Base-by-base conservation (phyloP, 805 yeast species). In the Metschnikowia bowlesiae region DNA sequence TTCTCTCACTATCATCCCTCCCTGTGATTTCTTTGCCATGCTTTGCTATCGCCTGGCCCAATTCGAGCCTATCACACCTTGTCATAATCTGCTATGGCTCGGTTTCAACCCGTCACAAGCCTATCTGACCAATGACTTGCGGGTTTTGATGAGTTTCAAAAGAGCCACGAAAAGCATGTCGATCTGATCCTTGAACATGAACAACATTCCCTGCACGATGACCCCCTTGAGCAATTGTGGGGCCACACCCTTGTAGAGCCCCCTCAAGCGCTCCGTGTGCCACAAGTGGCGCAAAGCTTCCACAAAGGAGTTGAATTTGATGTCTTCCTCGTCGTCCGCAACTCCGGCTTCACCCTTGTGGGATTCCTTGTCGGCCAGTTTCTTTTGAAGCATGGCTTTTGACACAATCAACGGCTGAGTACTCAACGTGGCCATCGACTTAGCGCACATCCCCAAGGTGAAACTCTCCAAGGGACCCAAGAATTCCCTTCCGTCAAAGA, bases 321-420 rank as follows among this genome's bases (percentile, higher is more conserved):
- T 62, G 18, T 76, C 76, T 3, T 70, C 67, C 22, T 65, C 68
- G n/a, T 59, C 64, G 1, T 62, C 67, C 7, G 55, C 67, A 52
- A 67, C 66, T 26, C 57, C 58, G 10, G 59, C 55, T 28, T 56
- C 54, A 18, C 10, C 28, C 49, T 53, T 43, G 53, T 62, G n/a
- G 26, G 22, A 9, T 6, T 34, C 37, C 37, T 35, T 35, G 26
- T 28, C 22, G 46, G 60, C 53, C 29, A 53, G 50, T 55, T 73
- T 73, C 66, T 73, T 73, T 68, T 89, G 96, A 53, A 88, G 78
- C 80, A 87, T 80, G 13, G 87, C 92, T 67, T 89, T 89, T 11
- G 95, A 83, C 1, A 88, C 87, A 61, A 89, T 89, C 66, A 89
- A 71, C 2, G 96, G 96, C 70, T 88, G 95, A 0, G 96, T 88